Base-by-base conservation (phyloP, 495 filamentous ascomycete species). In the Viridothelium virens region DNA sequence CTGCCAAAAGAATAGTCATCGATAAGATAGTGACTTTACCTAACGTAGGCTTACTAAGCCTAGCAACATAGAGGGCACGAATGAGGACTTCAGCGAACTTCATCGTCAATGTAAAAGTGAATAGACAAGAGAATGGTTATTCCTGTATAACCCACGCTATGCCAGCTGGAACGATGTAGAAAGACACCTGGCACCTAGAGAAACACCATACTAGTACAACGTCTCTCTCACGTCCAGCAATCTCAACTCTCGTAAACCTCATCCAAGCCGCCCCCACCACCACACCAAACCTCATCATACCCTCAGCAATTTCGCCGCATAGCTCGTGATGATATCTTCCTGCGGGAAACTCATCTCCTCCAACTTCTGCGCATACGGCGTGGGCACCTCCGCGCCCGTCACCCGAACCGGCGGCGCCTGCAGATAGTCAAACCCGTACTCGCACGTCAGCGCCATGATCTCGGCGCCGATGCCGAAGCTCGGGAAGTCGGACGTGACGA, bases 391-490 rank as follows among this genome's bases (percentile, higher is more conserved):
- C 67, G 94, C 93, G 78, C 93, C 94, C 65, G 91, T 96, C 71
- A 97, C 86, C 77, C 93, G 86, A 76, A 93, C 88, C 66, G 91
- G 94, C 48, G 94, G 94, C 69, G 90, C 90, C 69, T 96, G 87
- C 68, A 98, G 85, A 82, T 95, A 96, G 81, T 97, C 94, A 77
- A 97, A 98, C 67, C 86, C 93, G 77, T 97, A 97, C 79, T 98
- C 94, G 90, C 95, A 95, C 65, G 90, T 88, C 48, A 96, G 81
- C 59, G 94, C 94, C 46, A 98, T 83, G 72, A 98, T 89, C 82
- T 98, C 94, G 64, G 91, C 86, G 63, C 86, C 82, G 68, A 98
- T 91, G 72, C 94, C 94, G 73, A 91, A 97, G 74, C 88, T 88
- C 65, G 94, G 94, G 85, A 92, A 98, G 67, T 95, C 94, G 56